Evolutionary conservation across 495 filamentous ascomycete genomes (phyloP), one percentile per base, ranked within the genome.

Genomic region (Talaromyces nanjingensis): DNA sequence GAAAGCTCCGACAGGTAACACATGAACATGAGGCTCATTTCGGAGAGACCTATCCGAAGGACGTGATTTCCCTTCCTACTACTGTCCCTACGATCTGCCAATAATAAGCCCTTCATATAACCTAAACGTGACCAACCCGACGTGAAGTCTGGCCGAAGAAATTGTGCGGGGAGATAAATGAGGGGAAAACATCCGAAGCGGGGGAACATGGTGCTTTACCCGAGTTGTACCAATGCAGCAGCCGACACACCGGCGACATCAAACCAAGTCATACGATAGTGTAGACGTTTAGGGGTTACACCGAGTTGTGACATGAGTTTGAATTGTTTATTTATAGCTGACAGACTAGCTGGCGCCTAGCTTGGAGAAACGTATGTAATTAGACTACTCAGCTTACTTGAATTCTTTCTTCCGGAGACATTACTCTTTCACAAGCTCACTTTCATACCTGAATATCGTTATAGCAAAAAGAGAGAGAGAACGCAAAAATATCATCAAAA

Each of bases 401-500:
- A 42, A 14, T 39, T 39, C 34, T 39, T 42, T 42, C 37, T 42
- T 42, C 3, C 14, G 12, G 37, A 37, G 3, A 42, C 37, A 42
- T 42, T 14, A 42, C 34, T 42, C 14, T 42, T 14, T 42, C 12
- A 12, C 37, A 42, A n/a, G 1, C 34, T 14, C 7, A 39, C 34
- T 39, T 9, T 14, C 11, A 42, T 37, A 11, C 12, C 4, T 1
- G 4, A 27, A 27, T n/a, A 3, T 56, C 14, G 11, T 12, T 56
- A 31, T 56, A 56, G 6, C 25, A 59, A 39, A 3, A 55, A 60
- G 12, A 16, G 22, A 60, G 12, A 16, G 22, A 56, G 24, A 56
- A 14, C 4, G 22, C 8, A 29, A 42, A 42, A 16, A 6, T 27
- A 29, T 29, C 1, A 25, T 27, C 66, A 76, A 54, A 29, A 79